Conservation (phyloP, 2,329 filamentous ascomycete genomes). For the Penicillium sp. region DNA sequence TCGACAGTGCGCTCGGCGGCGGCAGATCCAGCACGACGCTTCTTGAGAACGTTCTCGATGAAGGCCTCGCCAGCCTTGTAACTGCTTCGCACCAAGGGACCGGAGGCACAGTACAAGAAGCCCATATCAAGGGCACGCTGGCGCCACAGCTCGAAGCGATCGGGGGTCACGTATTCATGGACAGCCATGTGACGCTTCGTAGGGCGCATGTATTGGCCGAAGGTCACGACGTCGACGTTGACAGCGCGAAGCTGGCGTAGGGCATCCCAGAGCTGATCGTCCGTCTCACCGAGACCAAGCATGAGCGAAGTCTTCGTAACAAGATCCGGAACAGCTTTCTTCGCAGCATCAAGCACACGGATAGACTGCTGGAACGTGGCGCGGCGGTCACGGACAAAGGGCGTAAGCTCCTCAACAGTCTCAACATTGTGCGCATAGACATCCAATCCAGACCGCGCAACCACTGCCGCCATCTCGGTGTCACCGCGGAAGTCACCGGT, state of each 20-base stretch:
- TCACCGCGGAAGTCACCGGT: conserved; percentile 84
- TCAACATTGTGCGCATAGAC: conserved; percentile 98
- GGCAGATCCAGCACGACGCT: conserved; percentile 52
- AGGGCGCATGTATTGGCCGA: conserved; percentile 99
- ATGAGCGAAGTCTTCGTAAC: conserved; percentile 99
- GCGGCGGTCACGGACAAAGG: conserved; percentile 82
- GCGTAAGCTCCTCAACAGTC: conserved; percentile 87
- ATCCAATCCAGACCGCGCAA: conserved; percentile 84
- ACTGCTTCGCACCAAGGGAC: conserved; percentile 86
- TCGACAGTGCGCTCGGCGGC: conserved; percentile 28
- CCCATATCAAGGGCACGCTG: conserved; percentile 88
- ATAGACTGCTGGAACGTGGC: conserved; percentile 87
- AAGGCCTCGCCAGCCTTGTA: conserved; percentile 99
- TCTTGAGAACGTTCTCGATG: conserved; percentile 95
- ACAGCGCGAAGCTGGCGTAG: conserved; percentile 74
- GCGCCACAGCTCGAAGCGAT: conserved; percentile 87
- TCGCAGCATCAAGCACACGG: conserved; percentile 74
- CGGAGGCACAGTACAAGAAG: conserved; percentile 93
- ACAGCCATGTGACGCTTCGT: conserved; percentile 98
- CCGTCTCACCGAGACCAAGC: conserved; percentile 90
- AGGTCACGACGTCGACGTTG: conserved; percentile 91
- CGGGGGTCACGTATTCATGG: conserved; percentile 89
- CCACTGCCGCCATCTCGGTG: conserved; percentile 77
- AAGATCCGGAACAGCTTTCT: conserved; percentile 69
- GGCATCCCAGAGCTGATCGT: conserved; percentile 77